Evolutionary conservation across 106 monocot species (phyloP), one percentile per base, ranked within the genome.

Genomic region (Apostasia ramifera): DNA sequence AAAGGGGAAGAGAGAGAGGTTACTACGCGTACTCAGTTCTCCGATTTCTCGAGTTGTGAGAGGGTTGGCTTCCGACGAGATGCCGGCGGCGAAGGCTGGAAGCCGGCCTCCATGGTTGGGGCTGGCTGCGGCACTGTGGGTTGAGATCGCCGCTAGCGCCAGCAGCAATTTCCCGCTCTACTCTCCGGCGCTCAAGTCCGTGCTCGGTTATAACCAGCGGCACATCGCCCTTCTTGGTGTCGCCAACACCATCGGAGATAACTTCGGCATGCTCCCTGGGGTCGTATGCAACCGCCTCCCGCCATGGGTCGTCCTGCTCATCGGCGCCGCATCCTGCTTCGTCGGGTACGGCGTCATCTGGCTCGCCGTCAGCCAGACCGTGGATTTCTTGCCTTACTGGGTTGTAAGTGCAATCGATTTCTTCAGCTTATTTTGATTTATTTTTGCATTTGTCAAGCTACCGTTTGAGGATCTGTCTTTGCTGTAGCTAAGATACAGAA

Each of bases 71-170:
- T 26, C 26, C 26, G 26, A 26, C 26, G 26, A 26, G 26, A 26
- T 26, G 26, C 26, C 0, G 0, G 26, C 70, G 66, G 76, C 79
- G 77, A 91, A 91, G 77, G 65, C 53, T 10, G 91, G 91, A 40
- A 91, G 79, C 47, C 26, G 91, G 72, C 91, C 91, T 61, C 91
- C 91, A 43, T 91, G 91, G 91, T 81, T 91, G 66, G 91, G 91
- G 44, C 84, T 91, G 49, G 91, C 74, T 57, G 91, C 87, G 69
- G 91, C 91, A 47, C 84, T 78, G 42, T 91, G 91, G 91, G 87
- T 87, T 44, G 77, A 91, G 78, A 76, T 91, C 59, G 87, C 87
- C 6, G 87, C 82, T 12, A 87, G 91, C 46, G 85, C 82, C 72
- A 72, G 63, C 8, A 87, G 77, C 82, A 70, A 61, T 42, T 91